These are phyloP conservation scores for Bruguiera hainesii DNA, from an alignment of 441 rosid species.

Conservation along the genomic window DNA sequence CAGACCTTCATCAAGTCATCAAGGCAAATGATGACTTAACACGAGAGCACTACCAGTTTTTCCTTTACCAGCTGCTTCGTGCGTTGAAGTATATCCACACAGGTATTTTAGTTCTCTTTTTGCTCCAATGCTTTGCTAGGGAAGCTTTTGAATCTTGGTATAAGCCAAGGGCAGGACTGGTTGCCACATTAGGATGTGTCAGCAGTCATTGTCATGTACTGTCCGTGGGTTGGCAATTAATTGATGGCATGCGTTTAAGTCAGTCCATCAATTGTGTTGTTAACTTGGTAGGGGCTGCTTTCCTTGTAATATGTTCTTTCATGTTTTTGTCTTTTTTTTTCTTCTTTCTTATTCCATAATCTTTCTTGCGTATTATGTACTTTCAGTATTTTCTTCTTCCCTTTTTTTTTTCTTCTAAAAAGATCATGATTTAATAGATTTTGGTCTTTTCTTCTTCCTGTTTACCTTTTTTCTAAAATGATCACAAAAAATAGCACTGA, in stretches of 20 bases:
- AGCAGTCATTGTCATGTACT: neutral
- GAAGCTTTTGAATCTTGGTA: neutral
- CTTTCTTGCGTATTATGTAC: neutral
- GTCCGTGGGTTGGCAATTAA: conserved; percentile 7
- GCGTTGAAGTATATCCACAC: conserved; percentile 85
- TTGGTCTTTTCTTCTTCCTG: neutral
- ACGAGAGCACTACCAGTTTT: conserved; percentile 85
- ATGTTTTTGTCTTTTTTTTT: neutral
- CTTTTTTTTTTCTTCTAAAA: too few species aligned
- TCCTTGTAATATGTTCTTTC: conserved; percentile 1
- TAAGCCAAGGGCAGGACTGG: neutral
- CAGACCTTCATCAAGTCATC: conserved; percentile 95
- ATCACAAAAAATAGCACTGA: too few species aligned
- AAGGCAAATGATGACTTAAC: conserved; percentile 98
- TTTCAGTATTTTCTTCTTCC: too few species aligned
- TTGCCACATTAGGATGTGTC: neutral
- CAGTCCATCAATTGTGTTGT: neutral
- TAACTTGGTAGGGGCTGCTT: neutral
- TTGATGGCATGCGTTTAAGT: neutral
- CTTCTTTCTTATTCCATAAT: neutral
- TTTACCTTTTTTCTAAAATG: conserved; percentile 8
- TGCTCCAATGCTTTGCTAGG: neutral
- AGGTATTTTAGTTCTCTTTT: conserved; percentile 32
- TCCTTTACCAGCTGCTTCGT: conserved; percentile 91
- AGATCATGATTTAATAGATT: too few species aligned